Conservation (phyloP, 805 yeast species). For the Metschnikowia lachancei region DNA sequence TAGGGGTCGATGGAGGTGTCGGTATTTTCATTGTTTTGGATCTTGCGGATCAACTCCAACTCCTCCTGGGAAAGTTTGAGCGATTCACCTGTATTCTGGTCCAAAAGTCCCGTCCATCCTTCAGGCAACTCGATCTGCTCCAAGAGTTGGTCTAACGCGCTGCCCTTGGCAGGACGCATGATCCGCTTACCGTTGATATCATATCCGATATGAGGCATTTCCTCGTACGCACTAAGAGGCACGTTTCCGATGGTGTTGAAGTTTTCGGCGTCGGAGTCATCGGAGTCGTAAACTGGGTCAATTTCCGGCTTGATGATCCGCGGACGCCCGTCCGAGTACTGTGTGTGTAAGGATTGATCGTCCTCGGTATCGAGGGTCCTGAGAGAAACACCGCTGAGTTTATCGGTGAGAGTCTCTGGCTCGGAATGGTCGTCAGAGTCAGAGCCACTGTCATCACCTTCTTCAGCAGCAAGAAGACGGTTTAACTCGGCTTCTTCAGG, state of each 20-base stretch:
- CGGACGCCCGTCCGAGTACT: conserved; percentile 75
- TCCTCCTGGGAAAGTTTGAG: conserved; percentile 85
- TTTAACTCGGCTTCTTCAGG: conserved; percentile 58
- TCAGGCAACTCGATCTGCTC: conserved; percentile 93
- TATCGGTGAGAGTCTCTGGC: conserved; percentile 55
- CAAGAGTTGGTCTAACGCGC: conserved; percentile 85
- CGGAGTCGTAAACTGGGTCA: conserved; percentile 91
- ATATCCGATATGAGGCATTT: conserved; percentile 96
- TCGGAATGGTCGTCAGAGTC: conserved; percentile 50
- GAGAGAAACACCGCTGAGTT: conserved; percentile 52
- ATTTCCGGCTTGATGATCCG: conserved; percentile 84
- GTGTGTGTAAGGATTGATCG: conserved; percentile 39
- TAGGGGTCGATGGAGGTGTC: conserved; percentile 81
- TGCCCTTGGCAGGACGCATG: conserved; percentile 97
- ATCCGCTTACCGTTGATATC: conserved; percentile 96
- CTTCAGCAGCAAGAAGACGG: conserved; percentile 55
- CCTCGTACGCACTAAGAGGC: conserved; percentile 91
- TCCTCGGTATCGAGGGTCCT: conserved; percentile 46
- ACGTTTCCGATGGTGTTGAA: conserved; percentile 89
- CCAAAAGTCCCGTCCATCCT: conserved; percentile 97
- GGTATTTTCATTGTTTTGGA: conserved; percentile 81
- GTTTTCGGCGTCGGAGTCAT: conserved; percentile 81
- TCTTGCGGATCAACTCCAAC: conserved; percentile 78
- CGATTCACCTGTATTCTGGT: conserved; percentile 80
- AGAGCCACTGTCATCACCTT: conserved; percentile 31